Evolutionary conservation across 2,329 filamentous ascomycete species (phyloP).

Genomic region (Elsinoe perseae): DNA sequence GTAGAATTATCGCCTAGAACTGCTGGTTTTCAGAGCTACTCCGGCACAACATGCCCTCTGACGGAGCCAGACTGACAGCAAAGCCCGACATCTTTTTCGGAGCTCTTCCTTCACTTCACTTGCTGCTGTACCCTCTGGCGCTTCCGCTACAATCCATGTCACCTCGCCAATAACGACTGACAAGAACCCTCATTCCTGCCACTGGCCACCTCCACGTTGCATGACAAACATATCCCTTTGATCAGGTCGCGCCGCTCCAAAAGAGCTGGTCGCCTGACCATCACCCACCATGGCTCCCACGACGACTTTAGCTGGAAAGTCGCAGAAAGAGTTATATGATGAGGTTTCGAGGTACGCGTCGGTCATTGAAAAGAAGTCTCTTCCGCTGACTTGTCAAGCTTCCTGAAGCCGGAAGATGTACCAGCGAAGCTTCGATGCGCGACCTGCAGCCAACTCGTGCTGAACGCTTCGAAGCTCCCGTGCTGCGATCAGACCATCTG

Average conservation of each 20-base stretch:
- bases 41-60: not conserved
- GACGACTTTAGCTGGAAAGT: not conserved
- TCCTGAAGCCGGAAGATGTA: slow-evolving; percentile 72
- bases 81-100: slow-evolving; percentile 1
- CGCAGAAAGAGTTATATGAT: not conserved
- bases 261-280: slow-evolving; percentile 5
- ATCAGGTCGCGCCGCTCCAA: slow-evolving; percentile 1
- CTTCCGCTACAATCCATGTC: too few species aligned
- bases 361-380: not conserved
- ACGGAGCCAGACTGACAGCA: not conserved
- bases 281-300: slow-evolving; percentile 15
- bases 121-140: too few species aligned
- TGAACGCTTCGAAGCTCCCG: slow-evolving; percentile 83
- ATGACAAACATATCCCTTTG: not conserved
- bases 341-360: not conserved
- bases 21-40: not conserved
- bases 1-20: not conserved
- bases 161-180: too few species aligned
- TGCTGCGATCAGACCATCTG: slow-evolving; percentile 96
- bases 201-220: not conserved
- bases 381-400: slow-evolving; percentile 43
- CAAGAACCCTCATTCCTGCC: too few species aligned
- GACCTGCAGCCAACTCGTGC: slow-evolving; percentile 80
- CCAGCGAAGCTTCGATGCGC: slow-evolving; percentile 95
- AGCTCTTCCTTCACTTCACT: not conserved